A percentile compares a stretch with the other conserved stretches of the same genome.
Evolutionary conservation across 164 flowering plant genomes (phyloP).

Genomic region (Protea cynaroides): DNA sequence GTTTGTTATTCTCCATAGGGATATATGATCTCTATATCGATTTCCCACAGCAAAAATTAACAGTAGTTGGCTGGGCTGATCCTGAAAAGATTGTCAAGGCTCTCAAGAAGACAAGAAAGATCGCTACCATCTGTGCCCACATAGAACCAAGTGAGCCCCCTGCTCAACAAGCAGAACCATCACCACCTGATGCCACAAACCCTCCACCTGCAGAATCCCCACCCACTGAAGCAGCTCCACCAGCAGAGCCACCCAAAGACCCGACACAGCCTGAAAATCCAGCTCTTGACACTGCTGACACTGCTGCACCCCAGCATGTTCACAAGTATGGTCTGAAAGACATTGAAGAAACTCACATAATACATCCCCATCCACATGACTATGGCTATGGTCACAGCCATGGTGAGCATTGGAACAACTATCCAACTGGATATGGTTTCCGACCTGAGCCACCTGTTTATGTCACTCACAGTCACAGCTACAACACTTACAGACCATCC

Average conservation of each 20-base stretch:
- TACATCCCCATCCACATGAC: constrained; percentile 57
- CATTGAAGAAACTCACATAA: constrained; percentile 51
- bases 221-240: constrained; percentile 26
- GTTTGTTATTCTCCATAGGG: constrained; percentile 37
- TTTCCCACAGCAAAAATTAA: constrained; percentile 74
- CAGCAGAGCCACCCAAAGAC: constrained; percentile 24
- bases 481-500: constrained; percentile 29
- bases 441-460: constrained; percentile 24
- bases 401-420: constrained; percentile 29
- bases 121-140: constrained; percentile 73
- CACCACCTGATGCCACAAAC: constrained; percentile 26
- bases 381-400: constrained; percentile 33
- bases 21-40: constrained; percentile 66
- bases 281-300: constrained; percentile 22
- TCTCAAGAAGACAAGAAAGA: constrained; percentile 74
- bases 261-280: constrained; percentile 34
- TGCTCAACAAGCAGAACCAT: constrained; percentile 32
- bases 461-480: constrained; percentile 29
- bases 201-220: constrained; percentile 28
- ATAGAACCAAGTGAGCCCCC: constrained; percentile 32
- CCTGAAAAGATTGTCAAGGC: constrained; percentile 78
- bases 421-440: constrained; percentile 18
- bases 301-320: constrained; percentile 19
- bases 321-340: constrained; percentile 34
- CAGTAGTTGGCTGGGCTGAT: constrained; percentile 80